phyloP scores from a whole-genome alignment of 352 stramenopile species.

The Globisporangium okanoganense region DNA sequence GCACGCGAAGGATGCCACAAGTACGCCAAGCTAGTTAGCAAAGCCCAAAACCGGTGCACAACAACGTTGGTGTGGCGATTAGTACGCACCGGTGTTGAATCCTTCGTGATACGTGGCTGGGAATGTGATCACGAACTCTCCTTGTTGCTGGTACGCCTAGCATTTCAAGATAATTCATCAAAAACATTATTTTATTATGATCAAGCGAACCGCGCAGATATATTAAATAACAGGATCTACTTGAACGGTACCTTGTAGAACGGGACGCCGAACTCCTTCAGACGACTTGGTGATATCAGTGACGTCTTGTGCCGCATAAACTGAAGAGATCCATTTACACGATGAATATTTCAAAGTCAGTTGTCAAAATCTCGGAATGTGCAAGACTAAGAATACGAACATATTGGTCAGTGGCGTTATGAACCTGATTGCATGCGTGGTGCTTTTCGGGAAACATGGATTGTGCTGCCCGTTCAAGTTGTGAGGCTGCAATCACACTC shows the following conservation, averaged over 20 bases:
- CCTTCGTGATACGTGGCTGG: slow-evolving; percentile 86
- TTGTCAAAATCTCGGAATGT: not conserved
- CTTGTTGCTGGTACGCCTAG: slow-evolving; percentile 73
- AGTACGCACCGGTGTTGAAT: slow-evolving; percentile 79
- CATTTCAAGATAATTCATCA: not conserved
- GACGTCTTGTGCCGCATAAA: slow-evolving; percentile 94
- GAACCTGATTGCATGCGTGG: slow-evolving; percentile 67
- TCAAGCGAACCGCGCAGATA: too few species aligned
- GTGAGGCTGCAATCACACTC: slow-evolving; percentile 24
- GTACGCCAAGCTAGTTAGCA: not conserved
- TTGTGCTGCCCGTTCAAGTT: slow-evolving; percentile 83
- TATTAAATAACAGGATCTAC: not conserved
- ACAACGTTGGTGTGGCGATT: too few species aligned
- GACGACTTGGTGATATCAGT: slow-evolving; percentile 78
- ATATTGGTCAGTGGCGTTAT: too few species aligned
- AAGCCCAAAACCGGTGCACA: not conserved
- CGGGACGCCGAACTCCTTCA: slow-evolving; percentile 82
- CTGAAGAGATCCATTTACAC: slow-evolving; percentile 20
- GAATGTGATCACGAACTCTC: slow-evolving; percentile 93
- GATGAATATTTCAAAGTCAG: not conserved
- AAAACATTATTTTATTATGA: not conserved
- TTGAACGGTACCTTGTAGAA: slow-evolving; percentile 47
- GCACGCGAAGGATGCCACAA: too few species aligned
- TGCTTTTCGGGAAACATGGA: slow-evolving; percentile 88
- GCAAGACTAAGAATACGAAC: not conserved